Evolutionary conservation across 768 basidiomycete species (phyloP), one percentile per base, ranked within the genome.

Genomic region (Pleurotus tuber-regium): DNA sequence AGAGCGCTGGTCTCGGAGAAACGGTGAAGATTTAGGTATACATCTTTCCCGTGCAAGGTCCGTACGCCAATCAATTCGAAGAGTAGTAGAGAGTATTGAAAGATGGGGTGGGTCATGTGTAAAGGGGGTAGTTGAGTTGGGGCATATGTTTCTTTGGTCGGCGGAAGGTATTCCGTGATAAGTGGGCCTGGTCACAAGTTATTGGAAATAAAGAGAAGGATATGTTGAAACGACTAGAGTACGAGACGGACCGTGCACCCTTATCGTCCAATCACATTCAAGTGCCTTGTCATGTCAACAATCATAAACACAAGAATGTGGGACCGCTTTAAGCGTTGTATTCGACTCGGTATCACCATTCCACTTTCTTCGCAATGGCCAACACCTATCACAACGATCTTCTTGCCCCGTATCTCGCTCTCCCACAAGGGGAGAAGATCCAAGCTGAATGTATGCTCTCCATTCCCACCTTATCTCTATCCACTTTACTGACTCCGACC

Each of bases 341-440:
- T 48, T 19, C 18, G 35, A 12, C 46, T 14, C 29, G 23, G 63
- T 11, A 66, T 58, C 55, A 56, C 54, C 57, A 59, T 56, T 59
- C 50, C 52, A 53, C 46, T 57, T 33, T 43, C 51, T 50, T 52
- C 52, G 65, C 63, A 58, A 61, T 74, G 63, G 61, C 73, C 53
- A 61, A 72, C 63, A 57, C 58, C 12, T 90, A 89, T 74, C 80
- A 68, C 67, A 89, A 87, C 72, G 90, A 92, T 60, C 85, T 98
- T 58, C 87, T 97, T 65, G 83, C 87, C 24, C 92, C 89, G 66
- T 98, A 78, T 77, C 88, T 97, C 62, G 80, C 84, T 55, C 86
- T 99, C 54, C 77, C 83, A 60, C 96, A 98, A 71, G 93, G 93
- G 47, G 85, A 84, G 21, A 94, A 93, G 70, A 65, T 98, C 69